These are phyloP conservation scores for Psilocybe sp. DNA, from an alignment of 768 basidiomycete species.

Conservation along the genomic window DNA sequence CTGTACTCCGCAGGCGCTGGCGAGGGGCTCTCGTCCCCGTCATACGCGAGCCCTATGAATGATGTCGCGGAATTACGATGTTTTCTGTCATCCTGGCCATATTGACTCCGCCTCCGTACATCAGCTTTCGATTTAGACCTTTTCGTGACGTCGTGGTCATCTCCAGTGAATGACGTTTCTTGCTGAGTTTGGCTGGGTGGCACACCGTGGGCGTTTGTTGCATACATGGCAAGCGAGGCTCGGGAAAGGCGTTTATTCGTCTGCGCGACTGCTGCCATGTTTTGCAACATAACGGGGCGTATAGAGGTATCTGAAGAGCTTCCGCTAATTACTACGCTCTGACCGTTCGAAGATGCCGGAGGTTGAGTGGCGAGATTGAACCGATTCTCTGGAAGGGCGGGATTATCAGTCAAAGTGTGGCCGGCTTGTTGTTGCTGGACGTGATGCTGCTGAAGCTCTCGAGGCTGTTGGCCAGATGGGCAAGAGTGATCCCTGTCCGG, in stretches of 20 bases:
- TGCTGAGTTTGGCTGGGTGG: constrained; percentile 28
- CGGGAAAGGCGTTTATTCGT: constrained; percentile 35
- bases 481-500: constrained; percentile 12
- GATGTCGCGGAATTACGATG: constrained; percentile 26
- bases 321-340: no score
- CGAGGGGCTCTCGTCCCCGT: constrained; percentile 48
- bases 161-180: constrained; percentile 34
- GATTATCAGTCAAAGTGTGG: no score
- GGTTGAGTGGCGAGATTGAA: no score
- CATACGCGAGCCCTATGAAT: constrained; percentile 45
- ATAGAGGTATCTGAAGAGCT: no score
- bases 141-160: constrained; percentile 36
- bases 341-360: no score
- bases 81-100: constrained; percentile 18
- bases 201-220: constrained; percentile 32
- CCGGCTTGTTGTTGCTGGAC: no score
- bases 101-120: constrained; percentile 22
- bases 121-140: constrained; percentile 34
- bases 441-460: constrained; percentile 27
- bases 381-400: no score
- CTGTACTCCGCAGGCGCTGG: constrained; percentile 28
- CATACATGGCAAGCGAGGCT: constrained; percentile 48
- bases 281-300: no score
- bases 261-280: constrained; percentile 17
- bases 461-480: constrained; percentile 9